phyloP scores from a whole-genome alignment of 73 alveolate genomes.

The Blepharisma japonicum region DNA sequence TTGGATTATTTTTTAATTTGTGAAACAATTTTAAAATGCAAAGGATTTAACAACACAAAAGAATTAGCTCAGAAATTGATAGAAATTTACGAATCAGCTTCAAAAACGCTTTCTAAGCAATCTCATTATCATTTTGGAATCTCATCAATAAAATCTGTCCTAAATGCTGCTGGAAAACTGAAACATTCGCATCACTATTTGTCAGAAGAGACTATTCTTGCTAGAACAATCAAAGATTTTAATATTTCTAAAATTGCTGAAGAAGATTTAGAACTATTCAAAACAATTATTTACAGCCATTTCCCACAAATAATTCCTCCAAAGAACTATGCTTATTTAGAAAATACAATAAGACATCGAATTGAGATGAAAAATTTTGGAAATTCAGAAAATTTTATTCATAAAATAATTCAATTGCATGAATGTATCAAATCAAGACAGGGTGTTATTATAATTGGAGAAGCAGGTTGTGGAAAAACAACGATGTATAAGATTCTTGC shows the following conservation, averaged over 20 bases:
- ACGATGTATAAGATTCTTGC: slow-evolving; percentile 70
- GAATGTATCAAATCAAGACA: slow-evolving; percentile 95
- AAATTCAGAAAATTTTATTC: slow-evolving; percentile 71
- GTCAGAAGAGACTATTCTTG: slow-evolving; percentile 94
- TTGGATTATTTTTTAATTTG: slow-evolving; percentile 97
- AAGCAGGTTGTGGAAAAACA: slow-evolving; percentile 91
- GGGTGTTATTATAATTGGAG: slow-evolving; percentile 94
- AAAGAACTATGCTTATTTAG: slow-evolving; percentile 58
- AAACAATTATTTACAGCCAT: slow-evolving; percentile 67
- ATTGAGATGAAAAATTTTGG: slow-evolving; percentile 54
- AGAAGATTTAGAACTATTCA: slow-evolving; percentile 80
- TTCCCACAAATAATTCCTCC: slow-evolving; percentile 82
- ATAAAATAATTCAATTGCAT: slow-evolving; percentile 78
- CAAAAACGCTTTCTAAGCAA: slow-evolving; percentile 96
- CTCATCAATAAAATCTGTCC: slow-evolving; percentile 97
- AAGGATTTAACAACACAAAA: slow-evolving; percentile 87
- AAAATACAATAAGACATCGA: slow-evolving; percentile 48
- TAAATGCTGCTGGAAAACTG: slow-evolving; percentile 63
- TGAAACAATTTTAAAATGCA: slow-evolving; percentile 90
- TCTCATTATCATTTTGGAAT: slow-evolving; percentile 97
- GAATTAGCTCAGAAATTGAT: slow-evolving; percentile 95
- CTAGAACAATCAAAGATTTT: slow-evolving; percentile 98
- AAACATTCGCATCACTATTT: slow-evolving; percentile 67
- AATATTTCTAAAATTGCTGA: slow-evolving; percentile 93
- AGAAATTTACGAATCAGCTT: slow-evolving; percentile 87